phyloP scores from a whole-genome alignment of 495 filamentous ascomycete genomes.

The Penicillium mononematosum region DNA sequence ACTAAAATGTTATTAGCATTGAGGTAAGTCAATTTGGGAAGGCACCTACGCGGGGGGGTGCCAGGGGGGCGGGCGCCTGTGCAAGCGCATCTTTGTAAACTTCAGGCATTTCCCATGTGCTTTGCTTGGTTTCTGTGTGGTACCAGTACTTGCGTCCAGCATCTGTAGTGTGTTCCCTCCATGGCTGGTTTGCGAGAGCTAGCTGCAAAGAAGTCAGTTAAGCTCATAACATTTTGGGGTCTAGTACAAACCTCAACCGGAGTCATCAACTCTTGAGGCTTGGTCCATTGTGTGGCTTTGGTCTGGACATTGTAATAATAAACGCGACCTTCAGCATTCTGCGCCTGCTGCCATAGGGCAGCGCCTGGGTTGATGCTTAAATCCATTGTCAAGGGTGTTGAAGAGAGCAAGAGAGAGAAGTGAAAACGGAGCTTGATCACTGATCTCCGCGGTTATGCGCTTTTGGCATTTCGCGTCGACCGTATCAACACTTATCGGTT shows the following conservation, averaged over 20 bases:
- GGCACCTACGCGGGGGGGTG: conserved; percentile 58
- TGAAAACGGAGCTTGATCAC: conserved; percentile 27
- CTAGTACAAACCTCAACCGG: conserved; percentile 68
- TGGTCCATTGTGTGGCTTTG: conserved; percentile 90
- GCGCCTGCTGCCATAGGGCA: conserved; percentile 76
- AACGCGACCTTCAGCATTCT: conserved; percentile 76
- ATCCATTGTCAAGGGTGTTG: conserved; percentile 54
- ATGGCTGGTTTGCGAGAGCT: conserved; percentile 78
- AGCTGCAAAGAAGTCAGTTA: conserved; percentile 50
- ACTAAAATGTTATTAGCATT: conserved; percentile 43
- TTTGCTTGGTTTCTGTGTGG: conserved; percentile 86
- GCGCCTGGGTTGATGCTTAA: conserved; percentile 55
- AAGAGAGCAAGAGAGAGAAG: conserved; percentile 7
- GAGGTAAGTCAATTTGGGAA: background rate
- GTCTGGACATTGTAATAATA: conserved; percentile 92
- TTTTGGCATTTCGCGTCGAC: conserved; percentile 28
- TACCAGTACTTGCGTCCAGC: conserved; percentile 92
- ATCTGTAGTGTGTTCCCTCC: conserved; percentile 88
- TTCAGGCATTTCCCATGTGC: conserved; percentile 92
- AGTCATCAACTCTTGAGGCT: conserved; percentile 87
- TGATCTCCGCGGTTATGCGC: conserved; percentile 32
- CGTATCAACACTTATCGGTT: conserved; percentile 21
- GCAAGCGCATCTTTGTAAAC: conserved; percentile 71
- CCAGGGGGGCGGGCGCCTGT: conserved; percentile 49
- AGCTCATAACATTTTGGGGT: conserved; percentile 4